Conservation (phyloP, 768 basidiomycete genomes). For the Pleurotus sapidus region DNA sequence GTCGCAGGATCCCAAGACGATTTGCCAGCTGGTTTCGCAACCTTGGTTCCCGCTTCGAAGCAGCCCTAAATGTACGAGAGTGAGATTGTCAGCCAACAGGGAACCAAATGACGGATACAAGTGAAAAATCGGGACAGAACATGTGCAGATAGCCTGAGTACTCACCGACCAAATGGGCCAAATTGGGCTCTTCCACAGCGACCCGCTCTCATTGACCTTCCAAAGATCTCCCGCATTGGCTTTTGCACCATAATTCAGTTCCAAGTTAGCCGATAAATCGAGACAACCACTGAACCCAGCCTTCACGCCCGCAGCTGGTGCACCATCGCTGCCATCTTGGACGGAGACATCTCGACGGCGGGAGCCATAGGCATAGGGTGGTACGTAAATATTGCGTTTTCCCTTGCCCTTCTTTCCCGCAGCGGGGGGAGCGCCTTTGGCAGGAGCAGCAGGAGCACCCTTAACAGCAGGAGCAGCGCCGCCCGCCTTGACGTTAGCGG, state of each 20-base stretch:
- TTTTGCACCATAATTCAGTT: background rate
- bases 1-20: background rate
- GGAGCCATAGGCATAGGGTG: background rate
- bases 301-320: background rate
- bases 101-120: background rate
- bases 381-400: background rate
- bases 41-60: background rate
- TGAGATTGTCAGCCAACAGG: no score
- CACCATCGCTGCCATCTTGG: background rate
- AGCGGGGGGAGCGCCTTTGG: no score
- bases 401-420: background rate
- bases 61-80: background rate
- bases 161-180: conserved; percentile 4
- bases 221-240: background rate
- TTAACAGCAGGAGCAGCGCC: background rate
- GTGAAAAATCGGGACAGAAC: background rate
- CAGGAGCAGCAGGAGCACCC: no score
- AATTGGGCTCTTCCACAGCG: background rate
- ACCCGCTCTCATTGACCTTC: background rate
- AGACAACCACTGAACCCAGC: background rate
- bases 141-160: background rate
- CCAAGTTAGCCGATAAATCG: background rate
- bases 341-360: background rate
- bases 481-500: background rate
- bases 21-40: background rate